Evolutionary conservation across 352 stramenopile genomes (phyloP).

Genomic region (Pythium guiyangense): DNA sequence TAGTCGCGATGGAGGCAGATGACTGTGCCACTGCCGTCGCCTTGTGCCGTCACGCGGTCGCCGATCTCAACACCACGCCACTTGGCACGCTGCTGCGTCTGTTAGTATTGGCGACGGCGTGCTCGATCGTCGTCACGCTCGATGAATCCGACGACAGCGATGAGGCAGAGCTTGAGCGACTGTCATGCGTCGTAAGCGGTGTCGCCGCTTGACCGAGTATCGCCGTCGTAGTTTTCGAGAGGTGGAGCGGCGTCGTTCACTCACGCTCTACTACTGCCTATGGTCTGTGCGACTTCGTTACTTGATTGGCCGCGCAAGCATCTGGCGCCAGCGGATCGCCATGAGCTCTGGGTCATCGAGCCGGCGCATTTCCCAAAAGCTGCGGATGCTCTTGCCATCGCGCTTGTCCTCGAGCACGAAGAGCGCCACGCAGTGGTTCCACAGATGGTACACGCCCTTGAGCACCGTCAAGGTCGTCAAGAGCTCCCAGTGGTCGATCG

Average conservation of each 20-base stretch:
- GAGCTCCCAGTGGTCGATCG: constrained; percentile 11
- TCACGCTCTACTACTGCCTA: neutral
- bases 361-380: too few relatives aligned
- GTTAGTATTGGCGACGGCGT: neutral
- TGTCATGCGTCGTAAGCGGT: neutral
- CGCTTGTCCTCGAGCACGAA: too few relatives aligned
- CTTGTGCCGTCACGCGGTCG: constrained; percentile 36
- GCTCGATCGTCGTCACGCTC: constrained; percentile 4
- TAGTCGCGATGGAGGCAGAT: constrained; percentile 61
- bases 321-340: too few relatives aligned
- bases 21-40: constrained; percentile 41
- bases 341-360: too few relatives aligned
- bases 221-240: neutral
- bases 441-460: too few relatives aligned
- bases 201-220: neutral
- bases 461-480: too few relatives aligned
- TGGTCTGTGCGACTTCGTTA: neutral
- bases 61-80: constrained; percentile 35
- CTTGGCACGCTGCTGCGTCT: neutral
- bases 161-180: neutral
- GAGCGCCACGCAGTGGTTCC: too few relatives aligned
- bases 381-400: too few relatives aligned
- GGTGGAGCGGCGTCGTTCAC: neutral
- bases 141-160: neutral
- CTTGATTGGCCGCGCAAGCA: too few relatives aligned